Percentiles rank a stretch among this genome's conserved stretches.
Conservation (phyloP, 768 basidiomycete species). For the Hypholoma sublateritium region DNA sequence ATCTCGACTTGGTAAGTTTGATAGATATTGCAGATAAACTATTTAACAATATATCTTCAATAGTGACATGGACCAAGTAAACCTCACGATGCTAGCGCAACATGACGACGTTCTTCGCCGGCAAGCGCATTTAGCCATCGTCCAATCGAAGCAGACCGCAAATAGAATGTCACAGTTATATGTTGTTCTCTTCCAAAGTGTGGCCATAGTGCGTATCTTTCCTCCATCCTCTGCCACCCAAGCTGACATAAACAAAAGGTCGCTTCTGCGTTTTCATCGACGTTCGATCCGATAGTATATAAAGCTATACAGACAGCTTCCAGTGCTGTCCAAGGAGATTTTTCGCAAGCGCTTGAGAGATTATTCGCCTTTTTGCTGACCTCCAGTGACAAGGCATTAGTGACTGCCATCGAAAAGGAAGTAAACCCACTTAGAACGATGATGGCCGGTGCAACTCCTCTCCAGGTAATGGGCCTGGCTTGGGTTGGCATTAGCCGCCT, state of each 20-base stretch:
- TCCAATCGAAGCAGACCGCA: constrained; percentile 37
- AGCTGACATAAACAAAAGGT: constrained; percentile 29
- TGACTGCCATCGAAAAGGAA: constrained; percentile 28
- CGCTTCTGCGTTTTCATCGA: constrained; percentile 41
- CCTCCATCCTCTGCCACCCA: neutral
- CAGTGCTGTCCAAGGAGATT: neutral
- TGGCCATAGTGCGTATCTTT: constrained; percentile 37
- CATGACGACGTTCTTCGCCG: constrained; percentile 39
- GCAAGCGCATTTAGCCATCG: constrained; percentile 33
- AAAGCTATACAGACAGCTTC: constrained; percentile 12
- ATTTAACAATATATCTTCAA: neutral
- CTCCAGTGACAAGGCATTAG: constrained; percentile 34
- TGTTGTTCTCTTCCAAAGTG: constrained; percentile 37
- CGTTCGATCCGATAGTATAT: constrained; percentile 30
- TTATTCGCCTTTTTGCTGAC: constrained; percentile 30
- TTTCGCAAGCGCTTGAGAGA: constrained; percentile 2
- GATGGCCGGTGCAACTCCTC: constrained; percentile 8
- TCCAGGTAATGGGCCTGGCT: constrained; percentile 27
- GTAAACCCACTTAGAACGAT: constrained; percentile 23
- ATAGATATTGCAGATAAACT: neutral
- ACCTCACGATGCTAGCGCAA: constrained; percentile 37
- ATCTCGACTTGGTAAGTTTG: constrained; percentile 40
- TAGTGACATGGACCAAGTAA: constrained; percentile 42
- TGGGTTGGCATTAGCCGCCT: constrained; percentile 65
- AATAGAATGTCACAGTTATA: constrained; percentile 44